A percentile compares a stretch with the other conserved stretches of the same genome.
These are phyloP conservation scores for Microsporum ferrugineum DNA, from an alignment of 2,329 filamentous ascomycete species.

Conservation along the genomic window DNA sequence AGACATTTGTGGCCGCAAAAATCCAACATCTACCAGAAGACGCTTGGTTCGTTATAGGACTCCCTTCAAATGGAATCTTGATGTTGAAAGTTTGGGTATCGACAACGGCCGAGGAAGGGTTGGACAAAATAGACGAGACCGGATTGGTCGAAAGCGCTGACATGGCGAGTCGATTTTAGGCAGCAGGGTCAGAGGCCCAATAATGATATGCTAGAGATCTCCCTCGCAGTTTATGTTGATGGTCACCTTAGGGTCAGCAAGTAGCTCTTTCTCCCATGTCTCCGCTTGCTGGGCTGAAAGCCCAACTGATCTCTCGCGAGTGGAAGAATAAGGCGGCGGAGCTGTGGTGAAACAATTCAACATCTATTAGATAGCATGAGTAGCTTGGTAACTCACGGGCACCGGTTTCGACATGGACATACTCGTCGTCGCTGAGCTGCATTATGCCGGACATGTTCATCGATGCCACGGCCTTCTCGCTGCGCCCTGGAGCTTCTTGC, in stretches of 20 bases:
- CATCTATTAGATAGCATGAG: neutral
- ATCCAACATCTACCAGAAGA: constrained; percentile 80
- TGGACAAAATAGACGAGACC: constrained; percentile 54
- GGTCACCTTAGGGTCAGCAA: constrained; percentile 21
- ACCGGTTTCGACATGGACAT: neutral
- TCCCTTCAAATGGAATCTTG: constrained; percentile 69
- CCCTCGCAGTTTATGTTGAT: too few relatives aligned
- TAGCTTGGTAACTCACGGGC: neutral
- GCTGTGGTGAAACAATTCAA: neutral
- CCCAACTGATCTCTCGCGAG: constrained; percentile 9
- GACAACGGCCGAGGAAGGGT: constrained; percentile 49
- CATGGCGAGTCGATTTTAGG: constrained; percentile 58
- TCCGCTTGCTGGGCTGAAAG: constrained; percentile 18
- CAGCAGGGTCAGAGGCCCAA: neutral
- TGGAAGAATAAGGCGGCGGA: neutral
- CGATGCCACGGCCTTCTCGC: neutral
- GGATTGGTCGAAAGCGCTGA: constrained; percentile 59
- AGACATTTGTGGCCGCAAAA: constrained; percentile 83
- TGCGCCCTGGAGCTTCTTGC: neutral
- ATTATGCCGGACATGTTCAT: neutral
- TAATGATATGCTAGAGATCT: neutral
- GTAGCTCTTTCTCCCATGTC: constrained; percentile 20
- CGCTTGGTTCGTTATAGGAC: constrained; percentile 73
- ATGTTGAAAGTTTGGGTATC: constrained; percentile 76
- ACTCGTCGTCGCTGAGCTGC: neutral